Conservation (phyloP, 2,329 filamentous ascomycete species). For the Beauveria medogensis region DNA sequence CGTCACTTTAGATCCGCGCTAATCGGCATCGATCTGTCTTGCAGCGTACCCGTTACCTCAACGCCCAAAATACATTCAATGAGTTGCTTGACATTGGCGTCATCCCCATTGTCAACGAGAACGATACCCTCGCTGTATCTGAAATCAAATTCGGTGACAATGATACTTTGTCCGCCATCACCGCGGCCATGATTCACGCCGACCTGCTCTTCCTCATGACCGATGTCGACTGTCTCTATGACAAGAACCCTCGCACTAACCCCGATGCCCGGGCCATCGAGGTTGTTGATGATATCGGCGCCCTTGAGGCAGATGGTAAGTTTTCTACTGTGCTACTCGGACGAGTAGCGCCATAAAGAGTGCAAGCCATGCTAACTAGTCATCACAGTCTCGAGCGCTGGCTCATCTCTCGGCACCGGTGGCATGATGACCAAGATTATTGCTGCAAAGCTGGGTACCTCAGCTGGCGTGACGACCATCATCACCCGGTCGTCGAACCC, state of each 20-base stretch:
- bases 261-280: constrained; percentile 84
- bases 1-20: constrained; percentile 5
- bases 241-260: constrained; percentile 83
- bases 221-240: constrained; percentile 94
- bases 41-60: constrained; percentile 83
- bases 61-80: constrained; percentile 90
- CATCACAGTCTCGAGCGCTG: constrained; percentile 68
- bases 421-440: constrained; percentile 98
- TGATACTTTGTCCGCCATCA: constrained; percentile 93
- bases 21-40: not conserved
- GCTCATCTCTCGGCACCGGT: constrained; percentile 82
- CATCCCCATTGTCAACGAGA: constrained; percentile 97
- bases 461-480: constrained; percentile 89
- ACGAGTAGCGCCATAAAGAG: not conserved
- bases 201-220: constrained; percentile 98
- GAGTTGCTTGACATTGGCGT: constrained; percentile 91
- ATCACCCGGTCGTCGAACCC: constrained; percentile 93
- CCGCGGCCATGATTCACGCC: constrained; percentile 92
- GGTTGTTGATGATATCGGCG: constrained; percentile 80
- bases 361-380: constrained; percentile 14
- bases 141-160: constrained; percentile 99
- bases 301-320: constrained; percentile 71
- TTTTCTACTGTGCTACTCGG: not conserved
- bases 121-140: constrained; percentile 90
- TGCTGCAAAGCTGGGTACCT: constrained; percentile 83